Percentiles rank a stretch among this genome's conserved stretches.
Conservation (phyloP, 257 asterid genomes). For the Plantago ovata region DNA sequence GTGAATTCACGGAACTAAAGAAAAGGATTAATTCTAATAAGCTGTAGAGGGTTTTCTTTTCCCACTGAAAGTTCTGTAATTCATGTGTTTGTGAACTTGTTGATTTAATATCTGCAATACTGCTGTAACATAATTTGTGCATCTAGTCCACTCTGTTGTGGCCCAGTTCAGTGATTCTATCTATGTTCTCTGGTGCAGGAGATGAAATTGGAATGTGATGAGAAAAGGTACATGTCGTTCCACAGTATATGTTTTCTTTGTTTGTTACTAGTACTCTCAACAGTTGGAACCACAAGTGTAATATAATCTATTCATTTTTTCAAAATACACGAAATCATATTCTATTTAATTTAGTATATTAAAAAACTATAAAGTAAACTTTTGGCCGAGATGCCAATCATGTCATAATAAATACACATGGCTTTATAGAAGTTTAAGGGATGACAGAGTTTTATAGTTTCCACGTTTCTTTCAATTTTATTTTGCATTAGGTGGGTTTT, state of each 20-base stretch:
- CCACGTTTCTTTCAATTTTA: too few species aligned
- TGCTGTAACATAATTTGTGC: slow-evolving; percentile 3
- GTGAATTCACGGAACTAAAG: neutral
- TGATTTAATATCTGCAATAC: neutral
- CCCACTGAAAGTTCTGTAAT: neutral
- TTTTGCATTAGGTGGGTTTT: too few species aligned
- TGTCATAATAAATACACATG: too few species aligned
- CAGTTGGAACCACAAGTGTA: too few species aligned
- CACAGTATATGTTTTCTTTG: neutral
- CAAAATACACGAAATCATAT: too few species aligned
- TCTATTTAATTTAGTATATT: too few species aligned
- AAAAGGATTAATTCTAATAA: neutral
- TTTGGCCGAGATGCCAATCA: too few species aligned
- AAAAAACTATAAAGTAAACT: too few species aligned
- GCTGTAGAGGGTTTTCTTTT: neutral
- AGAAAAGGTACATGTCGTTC: slow-evolving; percentile 60
- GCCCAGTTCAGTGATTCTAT: slow-evolving; percentile 15
- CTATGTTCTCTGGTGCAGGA: slow-evolving; percentile 58
- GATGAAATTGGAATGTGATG: slow-evolving; percentile 93
- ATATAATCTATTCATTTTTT: too few species aligned
- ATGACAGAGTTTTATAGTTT: too few species aligned
- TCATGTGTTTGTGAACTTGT: slow-evolving; percentile 9
- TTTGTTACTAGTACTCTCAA: too few species aligned
- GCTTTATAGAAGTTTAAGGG: too few species aligned
- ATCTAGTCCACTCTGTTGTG: slow-evolving; percentile 8